phyloP scores from a whole-genome alignment of 202 grass and related monocot species.

The Schoenoplectus tabernaemontani region DNA sequence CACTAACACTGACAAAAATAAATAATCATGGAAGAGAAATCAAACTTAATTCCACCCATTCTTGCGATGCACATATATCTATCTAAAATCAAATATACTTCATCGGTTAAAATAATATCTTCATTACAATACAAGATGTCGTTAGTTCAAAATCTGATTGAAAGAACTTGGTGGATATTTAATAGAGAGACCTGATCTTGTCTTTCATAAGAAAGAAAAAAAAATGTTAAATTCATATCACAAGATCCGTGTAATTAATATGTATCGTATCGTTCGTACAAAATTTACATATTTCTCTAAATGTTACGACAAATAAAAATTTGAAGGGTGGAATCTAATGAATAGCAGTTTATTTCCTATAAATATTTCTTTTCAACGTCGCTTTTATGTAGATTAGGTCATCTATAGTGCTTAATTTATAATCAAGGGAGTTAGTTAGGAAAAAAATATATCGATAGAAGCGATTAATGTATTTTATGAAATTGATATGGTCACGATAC shows the following conservation, averaged over 20 bases:
- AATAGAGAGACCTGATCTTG: too few species aligned
- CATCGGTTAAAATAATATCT: too few species aligned
- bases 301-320: neutral
- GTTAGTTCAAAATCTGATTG: too few species aligned
- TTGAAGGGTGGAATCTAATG: neutral
- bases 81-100: neutral
- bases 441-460: neutral
- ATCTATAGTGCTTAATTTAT: neutral
- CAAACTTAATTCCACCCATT: neutral
- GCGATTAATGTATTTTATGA: neutral
- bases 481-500: neutral
- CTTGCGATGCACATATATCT: neutral
- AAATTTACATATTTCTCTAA: neutral
- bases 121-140: too few species aligned
- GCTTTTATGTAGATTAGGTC: neutral
- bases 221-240: neutral
- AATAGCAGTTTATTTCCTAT: neutral
- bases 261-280: too few species aligned
- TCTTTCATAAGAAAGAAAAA: too few species aligned
- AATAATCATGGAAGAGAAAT: neutral
- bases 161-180: too few species aligned
- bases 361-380: neutral
- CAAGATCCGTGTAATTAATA: too few species aligned
- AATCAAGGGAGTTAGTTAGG: neutral
- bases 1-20: too few species aligned